These are phyloP conservation scores for Chaetomium olivaceum DNA, from an alignment of 2,329 filamentous ascomycete genomes.

Conservation along the genomic window DNA sequence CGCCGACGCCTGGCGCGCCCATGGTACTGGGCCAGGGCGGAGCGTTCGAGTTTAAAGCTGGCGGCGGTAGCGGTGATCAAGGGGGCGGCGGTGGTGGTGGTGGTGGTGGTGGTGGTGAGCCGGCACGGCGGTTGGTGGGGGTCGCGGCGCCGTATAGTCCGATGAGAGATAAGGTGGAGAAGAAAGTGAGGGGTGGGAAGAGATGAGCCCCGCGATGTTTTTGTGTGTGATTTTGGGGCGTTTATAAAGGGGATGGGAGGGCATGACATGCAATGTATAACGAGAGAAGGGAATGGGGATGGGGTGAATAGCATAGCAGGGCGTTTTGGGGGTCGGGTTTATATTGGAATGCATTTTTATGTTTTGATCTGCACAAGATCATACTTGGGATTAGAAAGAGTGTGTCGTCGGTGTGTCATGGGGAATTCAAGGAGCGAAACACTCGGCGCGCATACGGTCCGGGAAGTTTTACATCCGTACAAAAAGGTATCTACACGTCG, in stretches of 20 bases:
- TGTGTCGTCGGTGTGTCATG: neutral
- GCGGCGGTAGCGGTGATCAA: conserved; percentile 15
- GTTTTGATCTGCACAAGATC: too few species aligned
- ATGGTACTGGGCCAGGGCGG: conserved; percentile 45
- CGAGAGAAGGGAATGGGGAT: conserved; percentile 4
- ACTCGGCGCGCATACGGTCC: neutral
- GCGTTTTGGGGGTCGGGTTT: conserved; percentile 17
- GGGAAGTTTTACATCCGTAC: neutral
- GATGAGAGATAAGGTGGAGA: conserved; percentile 50
- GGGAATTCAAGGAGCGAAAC: neutral
- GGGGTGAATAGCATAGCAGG: conserved; percentile 16
- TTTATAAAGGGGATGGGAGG: conserved; percentile 3
- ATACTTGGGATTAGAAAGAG: neutral
- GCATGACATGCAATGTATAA: neutral
- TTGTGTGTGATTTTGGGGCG: neutral
- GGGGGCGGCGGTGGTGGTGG: neutral
- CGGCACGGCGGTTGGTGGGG: conserved; percentile 50
- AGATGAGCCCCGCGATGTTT: conserved; percentile 27
- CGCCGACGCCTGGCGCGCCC: conserved; percentile 60
- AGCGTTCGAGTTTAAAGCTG: conserved; percentile 53
- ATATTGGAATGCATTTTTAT: neutral
- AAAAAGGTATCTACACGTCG: conserved; percentile 9
- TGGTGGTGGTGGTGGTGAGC: conserved; percentile 30
- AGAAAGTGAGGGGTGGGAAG: conserved; percentile 38
- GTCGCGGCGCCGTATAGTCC: conserved; percentile 60